Evolutionary conservation across 2,329 filamentous ascomycete species (phyloP).

Genomic region (Verticillium isaacii): DNA sequence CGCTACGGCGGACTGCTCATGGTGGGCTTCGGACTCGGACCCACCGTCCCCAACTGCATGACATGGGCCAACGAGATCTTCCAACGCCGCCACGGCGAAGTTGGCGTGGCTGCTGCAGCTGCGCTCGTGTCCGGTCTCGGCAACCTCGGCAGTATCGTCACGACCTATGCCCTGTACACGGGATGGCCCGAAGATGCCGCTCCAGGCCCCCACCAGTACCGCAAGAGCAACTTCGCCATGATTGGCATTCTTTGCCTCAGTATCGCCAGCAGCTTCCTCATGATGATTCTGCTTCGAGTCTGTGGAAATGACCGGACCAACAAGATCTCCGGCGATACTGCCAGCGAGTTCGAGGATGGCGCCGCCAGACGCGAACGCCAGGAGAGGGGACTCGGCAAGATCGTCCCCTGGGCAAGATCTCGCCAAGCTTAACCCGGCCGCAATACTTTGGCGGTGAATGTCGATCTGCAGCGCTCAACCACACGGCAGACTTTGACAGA

Average conservation of each 20-base stretch:
- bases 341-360: slow-evolving; percentile 50
- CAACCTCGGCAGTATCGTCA: slow-evolving; percentile 80
- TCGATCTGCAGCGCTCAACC: slow-evolving; percentile 23
- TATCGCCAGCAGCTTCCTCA: slow-evolving; percentile 65
- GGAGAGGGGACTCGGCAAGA: slow-evolving; percentile 52
- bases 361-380: slow-evolving; percentile 53
- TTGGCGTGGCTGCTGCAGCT: slow-evolving; percentile 81
- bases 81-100: slow-evolving; percentile 82
- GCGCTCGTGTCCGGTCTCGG: slow-evolving; percentile 84
- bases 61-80: slow-evolving; percentile 90
- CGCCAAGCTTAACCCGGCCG: slow-evolving; percentile 14
- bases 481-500: not conserved
- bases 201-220: slow-evolving; percentile 66
- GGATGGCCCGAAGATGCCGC: slow-evolving; percentile 76
- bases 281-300: slow-evolving; percentile 61
- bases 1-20: slow-evolving; percentile 86
- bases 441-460: not conserved
- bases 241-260: slow-evolving; percentile 77
- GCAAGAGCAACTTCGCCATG: slow-evolving; percentile 83
- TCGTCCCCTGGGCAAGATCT: slow-evolving; percentile 28
- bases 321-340: slow-evolving; percentile 37
- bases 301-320: slow-evolving; percentile 49
- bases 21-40: slow-evolving; percentile 84
- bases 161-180: slow-evolving; percentile 83
- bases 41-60: slow-evolving; percentile 91